A percentile compares a stretch with the other conserved stretches of the same genome.
Conservation (phyloP, 805 yeast genomes). For the Zygotorulaspora danielsina region DNA sequence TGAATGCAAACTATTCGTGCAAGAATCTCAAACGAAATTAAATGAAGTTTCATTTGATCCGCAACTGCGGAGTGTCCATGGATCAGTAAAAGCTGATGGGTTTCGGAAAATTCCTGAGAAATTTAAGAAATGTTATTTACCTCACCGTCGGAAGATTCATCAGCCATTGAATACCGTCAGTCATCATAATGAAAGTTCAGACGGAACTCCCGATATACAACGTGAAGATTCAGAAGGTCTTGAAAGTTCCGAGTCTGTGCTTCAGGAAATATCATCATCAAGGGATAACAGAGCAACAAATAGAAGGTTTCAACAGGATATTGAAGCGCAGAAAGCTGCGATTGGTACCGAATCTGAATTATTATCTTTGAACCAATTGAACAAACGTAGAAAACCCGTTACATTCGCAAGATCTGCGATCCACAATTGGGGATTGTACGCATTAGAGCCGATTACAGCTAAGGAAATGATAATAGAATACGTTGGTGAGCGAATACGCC, state of each 20-base stretch:
- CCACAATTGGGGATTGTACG: conserved; percentile 97
- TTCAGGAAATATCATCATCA: conserved; percentile 55
- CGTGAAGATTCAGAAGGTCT: conserved; percentile 21
- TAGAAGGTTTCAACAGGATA: conserved; percentile 84
- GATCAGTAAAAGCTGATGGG: conserved; percentile 70
- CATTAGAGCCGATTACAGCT: conserved; percentile 91
- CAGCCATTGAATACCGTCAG: conserved; percentile 72
- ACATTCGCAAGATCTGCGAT: conserved; percentile 96
- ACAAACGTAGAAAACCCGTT: conserved; percentile 87
- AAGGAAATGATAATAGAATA: conserved; percentile 97
- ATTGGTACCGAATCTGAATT: conserved; percentile 80
- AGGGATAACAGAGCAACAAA: conserved; percentile 83
- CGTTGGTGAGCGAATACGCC: conserved; percentile 91
- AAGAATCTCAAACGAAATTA: conserved; percentile 22
- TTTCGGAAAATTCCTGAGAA: conserved; percentile 68
- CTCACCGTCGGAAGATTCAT: conserved; percentile 69
- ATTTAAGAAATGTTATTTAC: conserved; percentile 68
- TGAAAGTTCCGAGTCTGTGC: conserved; percentile 16
- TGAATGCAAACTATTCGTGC: conserved; percentile 7
- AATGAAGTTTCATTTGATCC: conserved; percentile 30
- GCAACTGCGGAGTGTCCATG: conserved; percentile 42
- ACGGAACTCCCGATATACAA: conserved; percentile 14
- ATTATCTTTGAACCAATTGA: conserved; percentile 77
- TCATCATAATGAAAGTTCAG: conserved; percentile 48
- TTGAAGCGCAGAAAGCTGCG: conserved; percentile 71